Conservation (phyloP, 2,329 filamentous ascomycete species). For the Clathrospora elynae region DNA sequence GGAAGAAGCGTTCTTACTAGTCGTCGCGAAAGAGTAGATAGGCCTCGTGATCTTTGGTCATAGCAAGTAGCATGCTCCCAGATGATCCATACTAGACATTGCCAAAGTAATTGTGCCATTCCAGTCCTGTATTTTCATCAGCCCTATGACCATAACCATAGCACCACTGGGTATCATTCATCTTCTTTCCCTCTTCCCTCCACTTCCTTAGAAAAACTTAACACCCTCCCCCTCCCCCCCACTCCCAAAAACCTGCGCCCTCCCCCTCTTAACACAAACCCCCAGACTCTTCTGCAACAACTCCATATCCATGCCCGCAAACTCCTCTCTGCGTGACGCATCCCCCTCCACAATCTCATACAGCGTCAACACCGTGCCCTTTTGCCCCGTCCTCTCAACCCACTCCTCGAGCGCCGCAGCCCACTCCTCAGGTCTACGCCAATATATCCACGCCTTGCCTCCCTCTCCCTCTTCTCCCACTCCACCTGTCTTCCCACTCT, state of each 20-base stretch:
- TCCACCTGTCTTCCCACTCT: slow-evolving; percentile 26
- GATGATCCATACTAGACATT: too few relatives aligned
- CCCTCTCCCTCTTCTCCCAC: slow-evolving; percentile 38
- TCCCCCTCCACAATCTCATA: slow-evolving; percentile 94
- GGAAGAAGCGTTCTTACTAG: too few relatives aligned
- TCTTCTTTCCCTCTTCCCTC: background rate
- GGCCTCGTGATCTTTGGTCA: too few relatives aligned
- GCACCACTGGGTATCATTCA: background rate
- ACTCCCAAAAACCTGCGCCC: slow-evolving; percentile 89
- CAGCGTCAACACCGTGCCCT: slow-evolving; percentile 84
- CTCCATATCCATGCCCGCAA: slow-evolving; percentile 85
- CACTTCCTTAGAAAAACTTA: slow-evolving; percentile 74
- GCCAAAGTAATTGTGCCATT: too few relatives aligned
- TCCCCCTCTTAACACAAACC: slow-evolving; percentile 84
- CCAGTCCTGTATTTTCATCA: too few relatives aligned
- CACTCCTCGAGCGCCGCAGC: slow-evolving; percentile 76
- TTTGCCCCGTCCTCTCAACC: slow-evolving; percentile 86
- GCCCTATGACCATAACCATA: too few relatives aligned
- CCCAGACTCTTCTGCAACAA: slow-evolving; percentile 78
- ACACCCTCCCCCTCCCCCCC: slow-evolving; percentile 77
- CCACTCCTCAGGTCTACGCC: slow-evolving; percentile 90
- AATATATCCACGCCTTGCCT: slow-evolving; percentile 71
- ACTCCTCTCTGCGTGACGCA: slow-evolving; percentile 69
- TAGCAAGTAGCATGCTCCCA: too few relatives aligned
- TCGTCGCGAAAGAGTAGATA: too few relatives aligned